These are phyloP conservation scores for Psilocybe azurescens DNA, from an alignment of 768 basidiomycete genomes.

Conservation along the genomic window DNA sequence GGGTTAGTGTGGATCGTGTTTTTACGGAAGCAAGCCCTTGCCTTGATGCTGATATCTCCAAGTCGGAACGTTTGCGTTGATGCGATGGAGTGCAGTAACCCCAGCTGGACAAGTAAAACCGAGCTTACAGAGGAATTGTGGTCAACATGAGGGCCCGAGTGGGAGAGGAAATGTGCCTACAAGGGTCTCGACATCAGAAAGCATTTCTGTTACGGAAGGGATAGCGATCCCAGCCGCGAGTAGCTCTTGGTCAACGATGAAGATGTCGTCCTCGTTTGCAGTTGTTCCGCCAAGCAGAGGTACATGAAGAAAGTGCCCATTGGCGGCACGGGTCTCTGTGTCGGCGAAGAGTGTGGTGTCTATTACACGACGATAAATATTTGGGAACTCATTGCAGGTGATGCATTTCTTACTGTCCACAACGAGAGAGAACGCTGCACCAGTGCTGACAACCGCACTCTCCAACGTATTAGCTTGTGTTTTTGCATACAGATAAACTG, in stretches of 20 bases:
- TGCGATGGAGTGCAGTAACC: slow-evolving; percentile 28
- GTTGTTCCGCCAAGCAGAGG: slow-evolving; percentile 34
- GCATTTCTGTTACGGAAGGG: slow-evolving; percentile 33
- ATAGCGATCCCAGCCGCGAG: slow-evolving; percentile 28
- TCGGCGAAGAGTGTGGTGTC: slow-evolving; percentile 38
- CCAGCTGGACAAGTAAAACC: slow-evolving; percentile 35
- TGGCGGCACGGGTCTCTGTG: slow-evolving; percentile 22
- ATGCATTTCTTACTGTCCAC: slow-evolving; percentile 32
- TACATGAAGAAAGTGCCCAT: slow-evolving; percentile 32
- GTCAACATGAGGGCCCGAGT: not conserved
- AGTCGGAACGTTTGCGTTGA: slow-evolving; percentile 29
- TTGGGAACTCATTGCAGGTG: not conserved
- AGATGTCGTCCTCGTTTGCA: slow-evolving; percentile 38
- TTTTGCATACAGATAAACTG: slow-evolving; percentile 44
- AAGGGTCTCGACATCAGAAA: slow-evolving; percentile 35
- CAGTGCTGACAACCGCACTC: slow-evolving; percentile 36
- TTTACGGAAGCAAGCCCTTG: not conserved
- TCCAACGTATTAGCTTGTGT: slow-evolving; percentile 34
- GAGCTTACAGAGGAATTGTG: slow-evolving; percentile 14
- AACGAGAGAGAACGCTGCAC: slow-evolving; percentile 30
- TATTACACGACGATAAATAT: not conserved
- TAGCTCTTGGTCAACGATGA: slow-evolving; percentile 33
- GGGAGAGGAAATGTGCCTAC: slow-evolving; percentile 18
- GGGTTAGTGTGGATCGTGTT: not conserved
- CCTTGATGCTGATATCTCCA: slow-evolving; percentile 36